These are phyloP conservation scores for Melocanna baccifera DNA, from an alignment of 176 grass and related monocot species.

Conservation along the genomic window DNA sequence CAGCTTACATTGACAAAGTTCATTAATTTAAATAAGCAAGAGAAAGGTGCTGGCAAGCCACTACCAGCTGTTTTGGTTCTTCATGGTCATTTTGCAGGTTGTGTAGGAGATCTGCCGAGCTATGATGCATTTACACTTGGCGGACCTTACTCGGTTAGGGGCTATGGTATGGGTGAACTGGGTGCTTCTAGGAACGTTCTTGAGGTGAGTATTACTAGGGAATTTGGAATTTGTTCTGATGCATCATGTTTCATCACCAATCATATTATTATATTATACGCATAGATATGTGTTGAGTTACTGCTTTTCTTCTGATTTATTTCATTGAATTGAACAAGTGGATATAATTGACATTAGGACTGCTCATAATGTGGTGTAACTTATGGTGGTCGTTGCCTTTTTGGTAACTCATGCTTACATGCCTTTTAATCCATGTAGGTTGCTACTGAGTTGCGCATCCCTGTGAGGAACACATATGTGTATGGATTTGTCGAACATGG, in stretches of 20 bases:
- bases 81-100: constrained; percentile 92
- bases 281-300: neutral
- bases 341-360: neutral
- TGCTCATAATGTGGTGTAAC: neutral
- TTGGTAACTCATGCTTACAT: constrained; percentile 11
- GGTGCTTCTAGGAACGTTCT: constrained; percentile 94
- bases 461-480: constrained; percentile 71
- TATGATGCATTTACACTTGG: constrained; percentile 96
- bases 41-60: constrained; percentile 71
- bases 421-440: constrained; percentile 46
- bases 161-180: constrained; percentile 83
- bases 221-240: neutral
- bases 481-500: constrained; percentile 92
- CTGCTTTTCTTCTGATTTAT: neutral
- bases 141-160: constrained; percentile 90
- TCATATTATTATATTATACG: neutral
- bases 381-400: neutral
- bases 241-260: neutral
- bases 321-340: neutral
- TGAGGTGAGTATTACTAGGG: constrained; percentile 52
- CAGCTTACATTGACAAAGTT: constrained; percentile 86
- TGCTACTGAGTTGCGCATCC: constrained; percentile 74
- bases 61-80: constrained; percentile 84
- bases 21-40: constrained; percentile 77
- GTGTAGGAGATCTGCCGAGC: constrained; percentile 87